Base-by-base conservation (phyloP, 306 rosid species). In the Clitoria ternatea region DNA sequence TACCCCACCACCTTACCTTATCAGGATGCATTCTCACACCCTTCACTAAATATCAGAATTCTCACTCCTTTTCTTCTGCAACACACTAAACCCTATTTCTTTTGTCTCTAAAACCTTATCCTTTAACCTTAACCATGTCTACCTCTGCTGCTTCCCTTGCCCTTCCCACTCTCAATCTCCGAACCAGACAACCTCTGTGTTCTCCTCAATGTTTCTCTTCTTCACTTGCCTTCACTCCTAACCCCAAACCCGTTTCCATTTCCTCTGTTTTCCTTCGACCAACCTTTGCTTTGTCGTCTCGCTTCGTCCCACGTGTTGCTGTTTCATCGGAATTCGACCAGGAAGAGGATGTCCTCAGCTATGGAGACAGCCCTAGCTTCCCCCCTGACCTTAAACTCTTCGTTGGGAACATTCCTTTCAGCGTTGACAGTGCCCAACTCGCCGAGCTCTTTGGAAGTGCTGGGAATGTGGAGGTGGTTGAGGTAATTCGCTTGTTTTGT, bases 391-490 rank as follows among this genome's bases (percentile, higher is more conserved):
- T 75, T 13, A 86, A 90, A 30, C 82, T 95, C 76, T 91, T 91
- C 24, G 96, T 95, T 6, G 99, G 96, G 1, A 91, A 95, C 74
- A 91, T 91, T 66, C 96, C 99, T 18, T 95, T 95, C 77, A 81
- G 7, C 2, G 85, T 73, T 2, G 99, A 91, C 79, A 94, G 99
- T 60, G 89, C 95, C 4, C 86, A 91, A 74, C 92, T 95, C 18
- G 97, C 97, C n/a, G 89, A 83, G 1, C 59, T 95, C 26, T 95
- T 95, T 33, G 90, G 79, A 42, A 72, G 70, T 30, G 86, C 92
- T 23, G 99, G 96, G n/a, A 77, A 69, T 72, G 99, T 95, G 3
- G 85, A 91, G 72, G 78, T 81, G 79, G 96, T 86, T n/a, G 99
- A 95, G 99, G 99, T 95, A 81, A 11, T n/a, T 13, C 6, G 2